These are phyloP conservation scores for Tetrahymena elliotti DNA, from an alignment of 73 alveolate genomes.

Conservation along the genomic window DNA sequence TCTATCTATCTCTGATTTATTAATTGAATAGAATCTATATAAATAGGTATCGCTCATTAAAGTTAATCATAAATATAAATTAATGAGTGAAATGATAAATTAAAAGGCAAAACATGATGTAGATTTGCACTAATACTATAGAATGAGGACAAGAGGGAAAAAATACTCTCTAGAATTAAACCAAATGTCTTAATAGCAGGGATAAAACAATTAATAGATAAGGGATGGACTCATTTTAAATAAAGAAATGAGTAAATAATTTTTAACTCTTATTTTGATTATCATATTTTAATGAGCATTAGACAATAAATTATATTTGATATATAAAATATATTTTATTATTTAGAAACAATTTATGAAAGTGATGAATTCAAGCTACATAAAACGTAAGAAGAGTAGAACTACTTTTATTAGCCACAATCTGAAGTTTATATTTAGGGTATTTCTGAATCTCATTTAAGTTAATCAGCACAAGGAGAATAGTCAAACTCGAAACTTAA, in stretches of 20 bases:
- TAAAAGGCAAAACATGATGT: neutral
- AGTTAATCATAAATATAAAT: neutral
- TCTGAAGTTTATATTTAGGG: neutral
- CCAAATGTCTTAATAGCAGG: neutral
- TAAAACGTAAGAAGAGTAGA: neutral
- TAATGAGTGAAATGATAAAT: neutral
- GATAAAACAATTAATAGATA: neutral
- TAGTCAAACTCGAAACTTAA: neutral
- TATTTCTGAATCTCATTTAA: neutral
- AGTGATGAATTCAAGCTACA: neutral
- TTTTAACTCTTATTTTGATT: neutral
- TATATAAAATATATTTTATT: neutral
- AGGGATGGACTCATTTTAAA: neutral
- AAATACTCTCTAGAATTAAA: neutral
- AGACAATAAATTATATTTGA: neutral
- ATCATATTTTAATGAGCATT: neutral
- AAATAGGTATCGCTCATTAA: neutral
- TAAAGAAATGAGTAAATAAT: neutral
- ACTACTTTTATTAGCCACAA: neutral
- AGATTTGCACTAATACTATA: neutral
- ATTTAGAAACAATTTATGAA: neutral
- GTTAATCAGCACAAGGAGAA: neutral
- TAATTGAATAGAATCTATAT: neutral
- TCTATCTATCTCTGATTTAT: neutral
- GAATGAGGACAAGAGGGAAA: neutral